Base-by-base conservation (phyloP, 78 protist genomes). In the Dictyostelium capitatum region DNA sequence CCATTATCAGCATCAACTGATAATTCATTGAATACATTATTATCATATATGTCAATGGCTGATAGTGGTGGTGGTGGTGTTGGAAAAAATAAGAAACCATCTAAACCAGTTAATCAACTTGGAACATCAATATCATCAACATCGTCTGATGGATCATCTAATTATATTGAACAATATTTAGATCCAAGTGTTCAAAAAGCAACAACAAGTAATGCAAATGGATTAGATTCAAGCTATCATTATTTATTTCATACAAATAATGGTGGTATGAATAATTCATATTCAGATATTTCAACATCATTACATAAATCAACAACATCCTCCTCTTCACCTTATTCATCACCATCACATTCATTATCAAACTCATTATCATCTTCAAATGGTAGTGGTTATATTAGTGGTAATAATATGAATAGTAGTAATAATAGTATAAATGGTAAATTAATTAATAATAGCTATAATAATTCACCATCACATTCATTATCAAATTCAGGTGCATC, bases 161-260 rank as follows among this genome's bases (percentile, higher is more conserved):
- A 51, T 12, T 67, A 67, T 67, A 67, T 67, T 32, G 75, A 67
- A 67, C 75, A 67, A 67, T 67, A 67, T 67, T 67, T 67, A 67
- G 75, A 67, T 6, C 75, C 75, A 4, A 28, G 6, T 25, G 28
- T 62, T 62, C n/a, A 62, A 62, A 25, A 62, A 25, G 37, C 28
- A 9, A 20, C 4, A 20, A 53, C 43, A 3, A 37, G 43, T 2
- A 14, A 51, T 37, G 43, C 43, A 37, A 57, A n/a, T 57, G 30
- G 10, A 57, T 19, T n/a, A 4, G 37, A 32, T 32, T 67, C 75
- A 32, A 41, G 75, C 9, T 67, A 67, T 67, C 75, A 67, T 32
- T 67, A 67, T 67, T 32, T 67, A 67, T 67, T 67, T 43, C 75
- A 67, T 67, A 67, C 25, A 15, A 25, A 51, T 51, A 8, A 51